Base-by-base conservation (phyloP, 75 land plant species). In the Cunninghamia lanceolata region DNA sequence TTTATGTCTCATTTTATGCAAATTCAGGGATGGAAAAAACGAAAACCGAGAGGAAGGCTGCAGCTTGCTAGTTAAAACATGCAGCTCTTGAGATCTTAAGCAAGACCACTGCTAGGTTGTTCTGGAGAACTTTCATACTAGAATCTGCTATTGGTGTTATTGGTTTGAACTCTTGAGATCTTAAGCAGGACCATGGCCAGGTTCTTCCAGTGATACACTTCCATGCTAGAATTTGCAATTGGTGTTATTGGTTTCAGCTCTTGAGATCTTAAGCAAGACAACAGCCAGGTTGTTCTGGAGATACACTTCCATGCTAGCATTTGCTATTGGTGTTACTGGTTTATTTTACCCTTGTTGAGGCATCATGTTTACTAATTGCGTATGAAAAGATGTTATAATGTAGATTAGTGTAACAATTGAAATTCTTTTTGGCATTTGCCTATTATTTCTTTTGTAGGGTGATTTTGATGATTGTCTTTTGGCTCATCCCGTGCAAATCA, bases 1-100 rank as follows among this genome's bases (percentile, higher is more conserved):
- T 52, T 63, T 59, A 8, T 85, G 50, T 40, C 79, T 46, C 16
- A 2, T 56, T 77, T 70, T 21, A 38, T 52, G 35, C 35, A 11
- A 50, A 32, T 83, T 54, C 82, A 91, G 92, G 92, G 92, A 53
- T 91, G 92, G 92, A 89, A 78, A 85, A 91, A 89, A 85, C 87
- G 87, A 40, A 91, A 89, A 87, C 85, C 92, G 42, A 89, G 84
- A 70, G 92, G 88, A 28, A 84, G 90, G 87, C 83, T 91, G 50
- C 92, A 89, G 84, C 88, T 91, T 45, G 79, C 88, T 36, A 50
- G 63, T 80, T 88, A 46, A 86, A 87, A 38, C 39, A 45, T 80
- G 80, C 80, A 80, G 32, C 5, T 80, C 82, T 28, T 43, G 82
- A 79, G 28, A 17, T 77, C 8, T 39, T 39, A 36, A 19, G 80